Base-by-base conservation (phyloP, 1,284 basidiomycete genomes). In the Flammula alnicola region DNA sequence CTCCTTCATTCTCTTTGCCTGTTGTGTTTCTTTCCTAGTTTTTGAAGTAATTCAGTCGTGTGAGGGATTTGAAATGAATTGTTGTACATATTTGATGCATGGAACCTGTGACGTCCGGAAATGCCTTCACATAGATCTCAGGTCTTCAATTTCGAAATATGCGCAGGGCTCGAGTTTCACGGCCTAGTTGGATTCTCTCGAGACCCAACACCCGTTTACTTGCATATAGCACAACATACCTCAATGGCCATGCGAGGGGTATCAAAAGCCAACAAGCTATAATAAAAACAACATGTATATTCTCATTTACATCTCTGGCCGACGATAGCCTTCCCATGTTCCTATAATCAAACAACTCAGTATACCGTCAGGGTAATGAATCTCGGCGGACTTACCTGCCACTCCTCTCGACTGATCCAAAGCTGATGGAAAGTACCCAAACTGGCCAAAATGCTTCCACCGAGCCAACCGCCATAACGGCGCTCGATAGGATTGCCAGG, bases 381-480 rank as follows among this genome's bases (percentile, higher is more conserved):
- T 23, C 46, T 7, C 44, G 37, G 12, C 41, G 27, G 17, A 72
- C 81, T 30, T 51, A 88, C 91, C 79, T 91, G 83, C 86, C 91
- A 95, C 64, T 96, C 93, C 67, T 95, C 92, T 63, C 79, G 84
- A 64, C 91, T 93, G 63, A 95, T 92, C 93, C 93, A 95, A 30
- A 95, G 73, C 63, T 98, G 95, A 69, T 98, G 95, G 81, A 98
- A 98, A 11, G 94, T 96, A 22, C 95, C 95, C 63, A 98, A 72
- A 63, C 91, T 94, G 0, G 90, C 93, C 47, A 98, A 77, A 57
- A 98, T 95, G 58, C 91, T 93, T 20, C 95, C 95, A 12, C 95
- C 95, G 6, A 98, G 75, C 95, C 95, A 98, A 12, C 88, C 86
- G 9, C 92, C 88, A 66, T 92, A 96, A 52, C 88, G 81, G 40